phyloP scores from a whole-genome alignment of 2,329 filamentous ascomycete genomes.

The Penicillium sp. region DNA sequence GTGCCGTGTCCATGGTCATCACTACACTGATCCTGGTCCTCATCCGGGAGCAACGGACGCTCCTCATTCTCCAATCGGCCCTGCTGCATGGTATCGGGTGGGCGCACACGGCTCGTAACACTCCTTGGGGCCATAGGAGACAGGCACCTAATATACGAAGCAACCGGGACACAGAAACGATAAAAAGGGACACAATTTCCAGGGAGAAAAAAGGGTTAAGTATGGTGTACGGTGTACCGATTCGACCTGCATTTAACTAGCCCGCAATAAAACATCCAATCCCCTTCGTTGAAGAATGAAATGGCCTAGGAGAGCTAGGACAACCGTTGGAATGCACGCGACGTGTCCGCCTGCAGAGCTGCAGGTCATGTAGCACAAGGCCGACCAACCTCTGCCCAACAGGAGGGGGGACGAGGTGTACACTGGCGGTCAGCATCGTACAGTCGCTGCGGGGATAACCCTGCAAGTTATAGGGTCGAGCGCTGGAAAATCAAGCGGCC shows the following conservation, averaged over 20 bases:
- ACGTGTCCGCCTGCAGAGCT: slow-evolving; percentile 8
- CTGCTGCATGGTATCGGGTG: background rate
- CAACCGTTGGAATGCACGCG: slow-evolving; percentile 10
- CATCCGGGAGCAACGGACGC: background rate
- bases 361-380: background rate
- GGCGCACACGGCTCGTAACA: background rate
- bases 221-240: background rate
- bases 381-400: too few species aligned
- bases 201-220: background rate
- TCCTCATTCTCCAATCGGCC: background rate
- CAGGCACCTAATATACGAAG: background rate
- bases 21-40: background rate
- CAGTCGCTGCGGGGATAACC: background rate
- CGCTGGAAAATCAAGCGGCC: background rate
- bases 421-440: background rate
- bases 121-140: background rate
- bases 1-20: background rate
- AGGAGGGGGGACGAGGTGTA: background rate
- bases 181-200: background rate
- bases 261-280: background rate
- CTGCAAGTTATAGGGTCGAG: background rate
- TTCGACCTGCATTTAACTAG: background rate
- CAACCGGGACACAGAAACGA: background rate
- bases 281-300: background rate
- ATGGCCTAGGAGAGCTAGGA: background rate